Evolutionary conservation across 2,329 filamentous ascomycete genomes (phyloP).

Genomic region (Cryphonectria naterciae): DNA sequence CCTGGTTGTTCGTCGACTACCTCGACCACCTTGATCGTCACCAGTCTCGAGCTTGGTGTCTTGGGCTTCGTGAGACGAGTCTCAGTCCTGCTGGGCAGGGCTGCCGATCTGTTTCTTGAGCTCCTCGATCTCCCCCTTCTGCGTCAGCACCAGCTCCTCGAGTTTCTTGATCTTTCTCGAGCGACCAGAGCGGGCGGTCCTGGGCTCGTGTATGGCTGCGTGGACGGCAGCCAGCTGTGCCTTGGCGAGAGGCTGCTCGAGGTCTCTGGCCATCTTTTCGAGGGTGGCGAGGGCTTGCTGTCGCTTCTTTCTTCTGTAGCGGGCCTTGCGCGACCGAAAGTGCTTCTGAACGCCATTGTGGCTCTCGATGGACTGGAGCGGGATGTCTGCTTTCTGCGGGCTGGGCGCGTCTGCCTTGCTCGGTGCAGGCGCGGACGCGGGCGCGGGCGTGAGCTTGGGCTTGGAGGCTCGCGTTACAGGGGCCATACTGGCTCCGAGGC

Average conservation of each 20-base stretch:
- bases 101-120: slow-evolving; percentile 9
- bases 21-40: not conserved
- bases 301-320: slow-evolving; percentile 16
- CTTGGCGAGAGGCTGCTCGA: not conserved
- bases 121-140: slow-evolving; percentile 1
- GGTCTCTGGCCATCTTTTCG: not conserved
- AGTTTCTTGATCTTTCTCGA: not conserved
- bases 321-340: not conserved
- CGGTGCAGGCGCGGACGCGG: not conserved
- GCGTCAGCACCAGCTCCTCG: not conserved
- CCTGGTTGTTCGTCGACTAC: not conserved
- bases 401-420: slow-evolving; percentile 1
- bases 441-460: slow-evolving; percentile 10
- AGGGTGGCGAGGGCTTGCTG: not conserved
- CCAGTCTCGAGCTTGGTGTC: not conserved
- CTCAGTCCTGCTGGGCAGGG: not conserved
- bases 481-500: slow-evolving; percentile 10
- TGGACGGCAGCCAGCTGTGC: not conserved
- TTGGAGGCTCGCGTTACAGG: slow-evolving; percentile 15
- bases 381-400: not conserved
- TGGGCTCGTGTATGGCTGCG: not conserved
- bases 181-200: not conserved
- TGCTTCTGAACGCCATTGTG: not conserved
- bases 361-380: slow-evolving; percentile 3
- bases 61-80: not conserved